These are phyloP conservation scores for Mortierella sp. DNA, from an alignment of 371 early-diverging fungal species.

Conservation along the genomic window DNA sequence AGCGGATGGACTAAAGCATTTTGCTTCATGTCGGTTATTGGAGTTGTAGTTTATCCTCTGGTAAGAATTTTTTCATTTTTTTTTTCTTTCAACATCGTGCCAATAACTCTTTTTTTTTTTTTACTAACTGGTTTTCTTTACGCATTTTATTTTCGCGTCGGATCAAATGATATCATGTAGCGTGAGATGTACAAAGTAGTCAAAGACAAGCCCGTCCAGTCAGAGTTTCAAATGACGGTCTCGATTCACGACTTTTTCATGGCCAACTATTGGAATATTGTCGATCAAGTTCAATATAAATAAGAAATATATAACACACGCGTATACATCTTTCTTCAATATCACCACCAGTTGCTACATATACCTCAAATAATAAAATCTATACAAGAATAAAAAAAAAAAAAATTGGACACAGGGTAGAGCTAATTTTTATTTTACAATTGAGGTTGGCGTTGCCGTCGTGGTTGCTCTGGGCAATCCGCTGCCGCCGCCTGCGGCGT, in stretches of 20 bases:
- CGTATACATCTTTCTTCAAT: neutral
- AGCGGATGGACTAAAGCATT: constrained; percentile 35
- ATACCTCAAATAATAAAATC: neutral
- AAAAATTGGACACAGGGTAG: neutral
- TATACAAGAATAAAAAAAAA: neutral
- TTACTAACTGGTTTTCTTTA: neutral
- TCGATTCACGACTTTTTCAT: constrained; percentile 29
- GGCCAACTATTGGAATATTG: constrained; percentile 39
- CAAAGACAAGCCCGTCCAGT: constrained; percentile 32
- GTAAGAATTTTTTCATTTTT: constrained; percentile 19
- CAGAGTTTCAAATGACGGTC: constrained; percentile 46
- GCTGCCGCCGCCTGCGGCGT: constrained; percentile 6
- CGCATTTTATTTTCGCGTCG: neutral
- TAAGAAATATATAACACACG: neutral
- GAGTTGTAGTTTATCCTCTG: constrained; percentile 29
- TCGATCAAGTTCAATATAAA: constrained; percentile 46
- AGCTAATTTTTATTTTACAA: neutral
- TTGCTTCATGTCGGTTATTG: constrained; percentile 27
- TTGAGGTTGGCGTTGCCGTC: neutral
- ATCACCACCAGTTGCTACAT: neutral
- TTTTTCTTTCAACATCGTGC: neutral
- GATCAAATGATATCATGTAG: constrained; percentile 10
- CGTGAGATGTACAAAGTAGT: constrained; percentile 31
- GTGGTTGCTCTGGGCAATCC: constrained; percentile 5
- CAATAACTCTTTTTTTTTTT: neutral